A percentile compares a stretch with the other conserved stretches of the same genome.
phyloP scores from a whole-genome alignment of 1,139 yeast genomes.

The Geotrichum phurueaensis region DNA sequence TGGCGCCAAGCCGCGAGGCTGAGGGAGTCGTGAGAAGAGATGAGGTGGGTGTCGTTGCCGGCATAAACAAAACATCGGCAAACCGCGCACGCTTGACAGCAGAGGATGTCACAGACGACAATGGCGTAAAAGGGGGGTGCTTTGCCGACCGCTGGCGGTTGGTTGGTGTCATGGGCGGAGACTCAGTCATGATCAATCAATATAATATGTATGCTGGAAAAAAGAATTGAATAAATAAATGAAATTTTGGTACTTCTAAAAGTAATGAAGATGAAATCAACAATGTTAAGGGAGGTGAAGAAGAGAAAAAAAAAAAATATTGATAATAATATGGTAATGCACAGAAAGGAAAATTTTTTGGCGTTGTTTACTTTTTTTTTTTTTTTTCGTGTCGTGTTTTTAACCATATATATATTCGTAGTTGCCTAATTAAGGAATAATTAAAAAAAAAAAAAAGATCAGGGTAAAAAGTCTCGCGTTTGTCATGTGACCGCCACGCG shows the following conservation, averaged over 20 bases:
- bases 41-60: background rate
- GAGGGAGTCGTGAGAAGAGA: background rate
- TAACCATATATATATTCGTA: background rate
- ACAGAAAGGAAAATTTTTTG: background rate
- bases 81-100: conserved; percentile 10
- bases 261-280: background rate
- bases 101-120: conserved; percentile 1
- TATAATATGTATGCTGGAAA: background rate
- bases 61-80: conserved; percentile 5
- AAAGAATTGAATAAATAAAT: background rate
- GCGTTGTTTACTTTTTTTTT: background rate
- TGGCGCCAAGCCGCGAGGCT: background rate
- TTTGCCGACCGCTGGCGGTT: background rate
- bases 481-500: background rate
- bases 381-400: background rate
- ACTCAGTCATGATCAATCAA: background rate
- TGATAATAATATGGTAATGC: background rate
- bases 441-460: background rate
- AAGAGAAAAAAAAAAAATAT: background rate
- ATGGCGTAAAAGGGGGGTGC: background rate
- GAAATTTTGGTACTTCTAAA: background rate
- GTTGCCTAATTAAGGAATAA: background rate
- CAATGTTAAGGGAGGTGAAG: background rate
- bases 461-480: background rate
- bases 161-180: background rate